Conservation (phyloP, 495 filamentous ascomycete genomes). For the Penicillium diatomitis region DNA sequence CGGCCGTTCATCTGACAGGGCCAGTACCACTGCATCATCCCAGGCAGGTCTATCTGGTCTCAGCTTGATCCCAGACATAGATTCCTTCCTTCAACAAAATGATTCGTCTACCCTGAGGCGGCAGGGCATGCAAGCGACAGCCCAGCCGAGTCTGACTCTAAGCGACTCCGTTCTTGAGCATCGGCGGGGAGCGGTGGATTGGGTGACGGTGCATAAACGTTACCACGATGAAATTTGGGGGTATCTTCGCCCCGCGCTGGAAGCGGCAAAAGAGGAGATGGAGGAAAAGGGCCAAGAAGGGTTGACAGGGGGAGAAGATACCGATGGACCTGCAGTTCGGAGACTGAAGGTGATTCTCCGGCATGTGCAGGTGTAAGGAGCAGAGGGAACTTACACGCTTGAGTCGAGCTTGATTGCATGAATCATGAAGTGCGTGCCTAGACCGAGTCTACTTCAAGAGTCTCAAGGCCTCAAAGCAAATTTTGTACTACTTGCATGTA, state of each 20-base stretch:
- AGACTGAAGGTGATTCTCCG: constrained; percentile 43
- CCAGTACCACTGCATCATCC: background rate
- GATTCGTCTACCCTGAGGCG: constrained; percentile 2
- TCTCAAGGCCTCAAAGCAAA: no score
- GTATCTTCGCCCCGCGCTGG: constrained; percentile 51
- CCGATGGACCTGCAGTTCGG: constrained; percentile 35
- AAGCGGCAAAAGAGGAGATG: constrained; percentile 54
- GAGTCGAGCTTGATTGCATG: background rate
- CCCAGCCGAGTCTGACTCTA: constrained; percentile 4
- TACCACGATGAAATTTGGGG: constrained; percentile 80
- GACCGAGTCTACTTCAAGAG: no score
- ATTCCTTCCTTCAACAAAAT: constrained; percentile 19
- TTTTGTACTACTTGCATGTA: no score
- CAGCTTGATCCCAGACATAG: constrained; percentile 39
- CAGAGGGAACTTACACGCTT: background rate
- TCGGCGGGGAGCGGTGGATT: constrained; percentile 36
- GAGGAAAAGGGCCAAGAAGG: constrained; percentile 34
- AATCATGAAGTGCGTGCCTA: no score
- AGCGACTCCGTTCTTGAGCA: constrained; percentile 23
- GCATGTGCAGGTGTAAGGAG: constrained; percentile 31
- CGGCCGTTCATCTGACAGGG: background rate
- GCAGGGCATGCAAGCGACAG: background rate
- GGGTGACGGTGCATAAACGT: constrained; percentile 52
- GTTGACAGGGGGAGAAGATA: constrained; percentile 16
- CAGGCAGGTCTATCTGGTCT: constrained; percentile 11